Conservation (phyloP, 1,284 basidiomycete species). For the Puccinia coronata region DNA sequence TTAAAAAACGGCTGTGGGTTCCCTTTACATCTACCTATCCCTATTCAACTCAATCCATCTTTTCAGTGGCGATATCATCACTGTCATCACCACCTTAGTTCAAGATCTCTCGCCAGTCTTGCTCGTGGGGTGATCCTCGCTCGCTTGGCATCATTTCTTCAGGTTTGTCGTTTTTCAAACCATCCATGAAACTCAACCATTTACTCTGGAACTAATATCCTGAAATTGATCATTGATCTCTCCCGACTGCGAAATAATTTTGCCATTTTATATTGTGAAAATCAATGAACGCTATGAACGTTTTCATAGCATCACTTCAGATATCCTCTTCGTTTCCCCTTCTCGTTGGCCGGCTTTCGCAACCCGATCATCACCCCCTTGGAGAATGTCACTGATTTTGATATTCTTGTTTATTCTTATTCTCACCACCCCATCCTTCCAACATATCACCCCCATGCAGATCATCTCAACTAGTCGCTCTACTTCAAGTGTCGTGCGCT, state of each 20-base stretch:
- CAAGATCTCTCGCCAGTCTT: neutral
- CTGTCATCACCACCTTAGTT: neutral
- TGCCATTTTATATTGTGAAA: neutral
- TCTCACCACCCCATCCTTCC: neutral
- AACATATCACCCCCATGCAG: neutral
- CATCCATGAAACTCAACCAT: neutral
- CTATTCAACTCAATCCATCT: neutral
- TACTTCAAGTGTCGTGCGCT: neutral
- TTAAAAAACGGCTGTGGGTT: constrained; percentile 22
- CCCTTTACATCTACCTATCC: neutral
- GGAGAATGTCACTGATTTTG: neutral
- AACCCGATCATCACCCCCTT: neutral
- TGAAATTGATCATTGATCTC: neutral
- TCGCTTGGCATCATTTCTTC: neutral
- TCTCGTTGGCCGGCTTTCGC: neutral
- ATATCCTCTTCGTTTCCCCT: neutral
- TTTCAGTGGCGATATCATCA: neutral
- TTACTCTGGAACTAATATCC: neutral
- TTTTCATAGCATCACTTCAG: neutral
- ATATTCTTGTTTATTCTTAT: neutral
- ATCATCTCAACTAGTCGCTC: neutral
- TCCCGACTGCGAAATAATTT: neutral
- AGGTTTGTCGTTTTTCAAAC: neutral
- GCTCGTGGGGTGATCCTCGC: neutral
- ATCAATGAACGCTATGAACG: neutral